Evolutionary conservation across 495 filamentous ascomycete species (phyloP).

Genomic region (Trichoderma reesei): DNA sequence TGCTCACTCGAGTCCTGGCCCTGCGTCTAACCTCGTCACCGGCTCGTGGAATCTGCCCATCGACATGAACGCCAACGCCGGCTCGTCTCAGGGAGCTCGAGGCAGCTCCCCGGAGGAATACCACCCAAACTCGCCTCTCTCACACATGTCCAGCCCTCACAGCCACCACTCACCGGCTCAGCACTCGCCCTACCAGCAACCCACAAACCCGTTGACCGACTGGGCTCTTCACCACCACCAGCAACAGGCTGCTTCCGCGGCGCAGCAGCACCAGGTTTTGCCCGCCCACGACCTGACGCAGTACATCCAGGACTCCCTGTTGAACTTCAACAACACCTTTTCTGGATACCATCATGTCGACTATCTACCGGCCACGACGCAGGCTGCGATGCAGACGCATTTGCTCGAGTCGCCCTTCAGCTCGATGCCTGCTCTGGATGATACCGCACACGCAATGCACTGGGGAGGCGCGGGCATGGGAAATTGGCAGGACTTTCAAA

Average conservation of each 20-base stretch:
- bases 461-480: slow-evolving; percentile 41
- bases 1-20: slow-evolving; percentile 4
- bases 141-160: slow-evolving; percentile 32
- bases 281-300: slow-evolving; percentile 42
- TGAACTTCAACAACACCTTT: slow-evolving; percentile 41
- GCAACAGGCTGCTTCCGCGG: slow-evolving; percentile 21
- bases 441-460: slow-evolving; percentile 54
- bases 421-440: slow-evolving; percentile 53
- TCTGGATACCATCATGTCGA: slow-evolving; percentile 48
- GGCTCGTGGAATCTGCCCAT: slow-evolving; percentile 34
- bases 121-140: slow-evolving; percentile 34
- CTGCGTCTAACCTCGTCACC: slow-evolving; percentile 11
- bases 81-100: slow-evolving; percentile 1
- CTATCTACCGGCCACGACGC: slow-evolving; percentile 54
- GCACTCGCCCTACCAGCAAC: slow-evolving; percentile 36
- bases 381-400: slow-evolving; percentile 51
- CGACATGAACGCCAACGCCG: slow-evolving; percentile 26
- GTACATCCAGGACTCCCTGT: slow-evolving; percentile 41
- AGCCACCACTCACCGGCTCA: slow-evolving; percentile 27
- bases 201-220: slow-evolving; percentile 35
- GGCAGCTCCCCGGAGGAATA: slow-evolving; percentile 33
- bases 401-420: slow-evolving; percentile 56
- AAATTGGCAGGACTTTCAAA: slow-evolving; percentile 66
- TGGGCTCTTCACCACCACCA: slow-evolving; percentile 46
- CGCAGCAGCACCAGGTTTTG: slow-evolving; percentile 35